phyloP scores from a whole-genome alignment of 2,329 filamentous ascomycete species.

The Fusarium palustre region DNA sequence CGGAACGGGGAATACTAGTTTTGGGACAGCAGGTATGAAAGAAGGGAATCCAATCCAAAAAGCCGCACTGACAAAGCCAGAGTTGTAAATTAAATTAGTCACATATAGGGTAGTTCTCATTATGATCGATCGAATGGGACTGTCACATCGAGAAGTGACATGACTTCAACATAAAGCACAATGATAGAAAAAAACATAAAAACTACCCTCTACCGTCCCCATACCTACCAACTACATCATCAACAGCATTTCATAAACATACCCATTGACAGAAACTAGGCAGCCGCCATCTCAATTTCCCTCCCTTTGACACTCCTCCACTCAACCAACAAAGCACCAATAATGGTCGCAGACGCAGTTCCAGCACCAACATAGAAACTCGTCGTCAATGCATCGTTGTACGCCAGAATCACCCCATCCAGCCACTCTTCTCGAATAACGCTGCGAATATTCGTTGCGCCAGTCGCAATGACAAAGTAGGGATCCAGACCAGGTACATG shows the following conservation, averaged over 20 bases:
- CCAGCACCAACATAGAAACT: constrained; percentile 59
- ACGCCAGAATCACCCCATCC: constrained; percentile 54
- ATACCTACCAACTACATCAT: background rate
- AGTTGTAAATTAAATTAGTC: background rate
- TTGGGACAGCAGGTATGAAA: accelerated
- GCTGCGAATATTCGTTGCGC: constrained; percentile 54
- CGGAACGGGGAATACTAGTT: accelerated
- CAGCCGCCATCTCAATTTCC: constrained; percentile 53
- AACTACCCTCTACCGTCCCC: background rate
- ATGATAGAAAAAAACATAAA: background rate
- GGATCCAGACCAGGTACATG: constrained; percentile 53
- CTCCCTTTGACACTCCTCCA: constrained; percentile 70
- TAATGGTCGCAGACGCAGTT: constrained; percentile 57
- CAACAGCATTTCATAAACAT: background rate
- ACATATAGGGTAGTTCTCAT: background rate
- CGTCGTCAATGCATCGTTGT: constrained; percentile 58
- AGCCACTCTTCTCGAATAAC: constrained; percentile 48
- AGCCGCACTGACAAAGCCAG: background rate
- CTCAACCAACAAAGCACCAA: constrained; percentile 60
- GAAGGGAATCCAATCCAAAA: background rate
- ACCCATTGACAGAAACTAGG: constrained; percentile 18
- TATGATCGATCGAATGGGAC: background rate
- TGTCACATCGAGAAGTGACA: background rate
- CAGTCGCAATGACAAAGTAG: constrained; percentile 48
- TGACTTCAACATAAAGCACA: background rate